Conservation (phyloP, 2,329 filamentous ascomycete genomes). For the Aureobasidium sp. region DNA sequence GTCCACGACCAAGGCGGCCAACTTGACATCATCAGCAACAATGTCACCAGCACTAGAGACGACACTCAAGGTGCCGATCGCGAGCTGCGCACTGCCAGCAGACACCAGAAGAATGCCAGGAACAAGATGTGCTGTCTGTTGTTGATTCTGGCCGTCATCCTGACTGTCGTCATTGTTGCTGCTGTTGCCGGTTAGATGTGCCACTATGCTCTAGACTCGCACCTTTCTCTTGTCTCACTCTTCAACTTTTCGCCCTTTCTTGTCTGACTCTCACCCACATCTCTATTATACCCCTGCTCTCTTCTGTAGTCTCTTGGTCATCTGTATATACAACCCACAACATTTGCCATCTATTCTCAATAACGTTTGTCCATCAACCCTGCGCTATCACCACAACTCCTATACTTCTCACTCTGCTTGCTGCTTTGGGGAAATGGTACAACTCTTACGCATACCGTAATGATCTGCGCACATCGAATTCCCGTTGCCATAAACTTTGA, state of each 20-base stretch:
- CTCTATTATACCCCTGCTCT: constrained; percentile 4
- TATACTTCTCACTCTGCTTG: not conserved
- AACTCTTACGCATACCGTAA: not conserved
- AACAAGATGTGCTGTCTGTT: constrained; percentile 91
- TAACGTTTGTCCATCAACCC: not conserved
- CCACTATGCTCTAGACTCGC: not conserved
- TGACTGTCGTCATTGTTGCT: constrained; percentile 83
- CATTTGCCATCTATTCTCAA: not conserved
- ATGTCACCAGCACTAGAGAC: constrained; percentile 73
- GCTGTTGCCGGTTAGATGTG: constrained; percentile 59
- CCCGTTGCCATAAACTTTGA: not conserved
- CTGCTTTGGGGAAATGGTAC: not conserved
- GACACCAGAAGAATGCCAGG: constrained; percentile 91
- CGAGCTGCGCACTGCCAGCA: constrained; percentile 75
- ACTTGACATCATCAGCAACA: constrained; percentile 78
- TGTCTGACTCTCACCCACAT: not conserved
- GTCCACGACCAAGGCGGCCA: constrained; percentile 88
- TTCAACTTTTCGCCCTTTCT: not conserved
- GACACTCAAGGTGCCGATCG: constrained; percentile 78
- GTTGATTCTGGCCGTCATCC: constrained; percentile 77
- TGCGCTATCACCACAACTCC: too few species aligned
- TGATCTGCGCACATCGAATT: not conserved
- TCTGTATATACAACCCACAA: not conserved
- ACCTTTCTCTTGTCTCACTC: not conserved
- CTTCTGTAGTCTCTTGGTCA: not conserved